Evolutionary conservation across 192 early-diverging fungal species (phyloP).

Genomic region (Radiomyces spectabilis): DNA sequence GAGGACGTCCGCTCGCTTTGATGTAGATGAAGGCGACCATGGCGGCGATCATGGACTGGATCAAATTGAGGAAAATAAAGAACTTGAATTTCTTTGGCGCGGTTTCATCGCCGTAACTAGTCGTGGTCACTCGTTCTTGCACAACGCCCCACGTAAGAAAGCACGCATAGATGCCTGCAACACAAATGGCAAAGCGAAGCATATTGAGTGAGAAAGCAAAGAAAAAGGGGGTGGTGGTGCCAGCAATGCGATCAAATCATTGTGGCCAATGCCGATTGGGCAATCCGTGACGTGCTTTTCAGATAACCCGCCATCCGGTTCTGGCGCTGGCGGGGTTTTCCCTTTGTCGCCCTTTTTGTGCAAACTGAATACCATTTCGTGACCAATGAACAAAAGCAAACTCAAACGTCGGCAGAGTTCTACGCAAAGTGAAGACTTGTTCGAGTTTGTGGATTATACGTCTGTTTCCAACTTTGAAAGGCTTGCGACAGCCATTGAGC

Average conservation of each 20-base stretch:
- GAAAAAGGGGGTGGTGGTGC: neutral
- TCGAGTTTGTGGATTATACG: conserved; percentile 71
- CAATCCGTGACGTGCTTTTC: too few species aligned
- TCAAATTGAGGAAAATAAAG: conserved; percentile 87
- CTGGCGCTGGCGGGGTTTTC: too few species aligned
- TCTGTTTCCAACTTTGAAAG: conserved; percentile 62
- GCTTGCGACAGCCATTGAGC: conserved; percentile 56
- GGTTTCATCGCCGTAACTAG: conserved; percentile 52
- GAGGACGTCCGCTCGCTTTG: conserved; percentile 36
- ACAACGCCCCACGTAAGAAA: conserved; percentile 94
- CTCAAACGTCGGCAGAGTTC: conserved; percentile 12
- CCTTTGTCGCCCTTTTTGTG: too few species aligned
- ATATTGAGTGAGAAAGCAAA: conserved; percentile 15
- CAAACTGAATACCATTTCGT: too few species aligned
- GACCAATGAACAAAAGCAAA: too few species aligned
- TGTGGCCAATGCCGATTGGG: too few species aligned
- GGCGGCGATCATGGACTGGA: conserved; percentile 77
- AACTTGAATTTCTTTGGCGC: conserved; percentile 61
- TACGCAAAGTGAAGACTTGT: conserved; percentile 48
- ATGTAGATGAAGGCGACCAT: conserved; percentile 73
- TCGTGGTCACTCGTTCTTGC: conserved; percentile 89
- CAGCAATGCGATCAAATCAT: too few species aligned
- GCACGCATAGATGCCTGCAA: conserved; percentile 82
- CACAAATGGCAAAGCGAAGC: conserved; percentile 40
- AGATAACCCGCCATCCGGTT: too few species aligned